These are phyloP conservation scores for Phellopilus nigrolimitatus DNA, from an alignment of 1,284 basidiomycete genomes.

Conservation along the genomic window DNA sequence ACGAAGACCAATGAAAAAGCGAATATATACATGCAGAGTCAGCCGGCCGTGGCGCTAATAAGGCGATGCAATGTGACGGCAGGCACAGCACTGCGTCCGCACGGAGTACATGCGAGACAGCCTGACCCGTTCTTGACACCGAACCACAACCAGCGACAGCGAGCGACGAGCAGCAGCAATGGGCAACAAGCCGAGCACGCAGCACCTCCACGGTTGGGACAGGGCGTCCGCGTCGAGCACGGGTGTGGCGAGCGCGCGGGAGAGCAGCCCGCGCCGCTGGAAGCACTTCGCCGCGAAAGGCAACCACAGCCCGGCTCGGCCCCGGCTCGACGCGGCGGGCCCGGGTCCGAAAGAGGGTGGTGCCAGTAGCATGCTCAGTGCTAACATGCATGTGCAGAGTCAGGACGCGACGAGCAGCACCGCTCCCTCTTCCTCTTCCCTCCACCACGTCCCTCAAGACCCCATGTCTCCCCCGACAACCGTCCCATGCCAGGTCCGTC, in stretches of 20 bases:
- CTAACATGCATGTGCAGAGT: neutral
- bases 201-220: neutral
- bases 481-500: slow-evolving; percentile 20
- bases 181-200: slow-evolving; percentile 16
- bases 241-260: neutral
- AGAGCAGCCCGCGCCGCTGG: neutral
- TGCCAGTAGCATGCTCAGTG: neutral
- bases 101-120: neutral
- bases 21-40: too few relatives aligned
- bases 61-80: too few relatives aligned
- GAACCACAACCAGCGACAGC: slow-evolving; percentile 4
- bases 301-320: neutral
- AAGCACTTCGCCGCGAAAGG: neutral
- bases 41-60: too few relatives aligned
- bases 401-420: neutral
- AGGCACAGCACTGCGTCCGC: too few relatives aligned
- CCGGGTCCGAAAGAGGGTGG: neutral
- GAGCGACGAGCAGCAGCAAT: neutral
- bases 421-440: slow-evolving; percentile 4
- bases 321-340: neutral
- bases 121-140: neutral
- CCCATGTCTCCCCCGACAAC: slow-evolving; percentile 13
- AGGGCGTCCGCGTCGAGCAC: slow-evolving; percentile 1
- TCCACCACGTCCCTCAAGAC: neutral
- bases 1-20: too few relatives aligned